Evolutionary conservation across 129 eudicot genomes (phyloP).

Genomic region (Helichrysum umbraculigerum): DNA sequence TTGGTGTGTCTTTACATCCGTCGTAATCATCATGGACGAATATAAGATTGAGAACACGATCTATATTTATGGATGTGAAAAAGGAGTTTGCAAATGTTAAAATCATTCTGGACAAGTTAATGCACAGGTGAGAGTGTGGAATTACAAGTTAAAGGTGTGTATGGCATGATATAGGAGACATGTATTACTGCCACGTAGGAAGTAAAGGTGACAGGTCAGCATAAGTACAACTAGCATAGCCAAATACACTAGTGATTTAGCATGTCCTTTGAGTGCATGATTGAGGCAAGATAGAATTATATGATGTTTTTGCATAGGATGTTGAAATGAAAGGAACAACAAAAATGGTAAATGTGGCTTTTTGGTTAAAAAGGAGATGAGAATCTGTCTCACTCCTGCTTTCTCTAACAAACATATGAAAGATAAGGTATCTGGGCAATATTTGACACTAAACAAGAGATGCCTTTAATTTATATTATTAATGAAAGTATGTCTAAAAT

Average conservation of each 20-base stretch:
- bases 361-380: not conserved
- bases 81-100: not conserved
- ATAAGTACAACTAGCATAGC: not conserved
- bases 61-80: not conserved
- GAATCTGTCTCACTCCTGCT: not conserved
- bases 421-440: no score
- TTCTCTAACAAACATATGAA: not conserved
- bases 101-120: conserved; percentile 11
- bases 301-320: not conserved
- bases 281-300: conserved; percentile 18
- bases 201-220: not conserved
- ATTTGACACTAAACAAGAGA: no score
- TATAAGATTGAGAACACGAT: not conserved
- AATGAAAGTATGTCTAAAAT: no score
- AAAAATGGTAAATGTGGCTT: not conserved
- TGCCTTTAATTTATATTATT: no score
- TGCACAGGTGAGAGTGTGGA: conserved; percentile 34
- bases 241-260: not conserved
- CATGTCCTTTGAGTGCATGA: conserved; percentile 17
- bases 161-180: conserved; percentile 12
- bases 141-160: conserved; percentile 21
- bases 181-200: conserved; percentile 10
- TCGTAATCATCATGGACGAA: conserved; percentile 16
- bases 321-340: not conserved
- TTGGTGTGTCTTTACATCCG: conserved; percentile 13